Percentiles rank a stretch among this genome's conserved stretches.
Conservation (phyloP, 2,329 filamentous ascomycete species). For the Verticillium albo-atrum region DNA sequence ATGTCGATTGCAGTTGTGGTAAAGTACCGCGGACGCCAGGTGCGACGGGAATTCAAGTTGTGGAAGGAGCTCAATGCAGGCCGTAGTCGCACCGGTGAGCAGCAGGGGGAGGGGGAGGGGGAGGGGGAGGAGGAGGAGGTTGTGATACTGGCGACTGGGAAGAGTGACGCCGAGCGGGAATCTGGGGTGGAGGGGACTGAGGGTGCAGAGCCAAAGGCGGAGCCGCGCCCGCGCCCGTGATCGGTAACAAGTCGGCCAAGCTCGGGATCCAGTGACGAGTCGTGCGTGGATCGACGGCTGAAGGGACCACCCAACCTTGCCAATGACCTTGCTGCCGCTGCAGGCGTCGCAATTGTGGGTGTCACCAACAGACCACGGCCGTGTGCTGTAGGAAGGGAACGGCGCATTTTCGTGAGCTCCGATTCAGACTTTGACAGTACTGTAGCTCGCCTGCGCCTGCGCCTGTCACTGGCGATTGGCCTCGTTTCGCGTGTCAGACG, state of each 20-base stretch:
- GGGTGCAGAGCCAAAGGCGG: neutral
- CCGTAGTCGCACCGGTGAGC: neutral
- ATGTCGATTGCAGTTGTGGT: slow-evolving; percentile 58
- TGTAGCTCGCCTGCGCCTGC: neutral
- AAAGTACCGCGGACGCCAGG: slow-evolving; percentile 23
- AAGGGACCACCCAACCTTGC: neutral
- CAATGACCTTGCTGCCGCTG: neutral
- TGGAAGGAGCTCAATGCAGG: neutral
- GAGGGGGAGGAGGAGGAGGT: neutral
- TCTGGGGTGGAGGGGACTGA: neutral
- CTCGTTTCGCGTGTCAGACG: neutral
- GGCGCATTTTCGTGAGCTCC: neutral
- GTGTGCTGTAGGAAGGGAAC: neutral
- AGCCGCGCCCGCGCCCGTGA: neutral
- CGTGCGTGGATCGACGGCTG: neutral
- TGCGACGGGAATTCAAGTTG: neutral
- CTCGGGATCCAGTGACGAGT: neutral
- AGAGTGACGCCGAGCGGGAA: neutral
- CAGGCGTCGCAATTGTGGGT: neutral
- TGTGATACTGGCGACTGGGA: neutral
- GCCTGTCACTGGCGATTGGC: neutral
- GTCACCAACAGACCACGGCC: neutral
- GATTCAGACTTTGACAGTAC: no score
- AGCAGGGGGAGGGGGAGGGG: neutral
- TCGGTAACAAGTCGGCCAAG: neutral